Base-by-base conservation (phyloP, 805 yeast genomes). In the Candida maris region DNA sequence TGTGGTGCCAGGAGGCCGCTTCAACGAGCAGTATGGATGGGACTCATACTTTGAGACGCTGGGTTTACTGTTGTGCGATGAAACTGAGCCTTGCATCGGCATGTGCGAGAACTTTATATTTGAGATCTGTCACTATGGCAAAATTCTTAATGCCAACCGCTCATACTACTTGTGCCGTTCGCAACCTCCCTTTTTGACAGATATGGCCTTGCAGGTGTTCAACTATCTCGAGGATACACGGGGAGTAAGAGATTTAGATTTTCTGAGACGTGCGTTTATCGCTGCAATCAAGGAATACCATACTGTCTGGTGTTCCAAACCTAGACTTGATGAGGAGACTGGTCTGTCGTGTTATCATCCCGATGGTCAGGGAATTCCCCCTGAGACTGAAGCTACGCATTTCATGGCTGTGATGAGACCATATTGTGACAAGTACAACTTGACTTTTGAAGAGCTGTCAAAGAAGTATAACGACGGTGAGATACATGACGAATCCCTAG, bases 21-120 rank as follows among this genome's bases (percentile, higher is more conserved):
- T 91, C 63, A 93, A 93, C 64, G 98, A 91, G 63, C 73, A 88
- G 40, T 91, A 93, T 54, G 98, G 97, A 12, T 91, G 98, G 98
- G 98, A 91, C 59, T 87, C 96, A 2, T 91, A 93, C 56, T 85
- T 93, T 82, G 88, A 82, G 56, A 76, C 93, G 0, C 61, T 88
- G 17, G 98, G 97, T 1, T 68, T 93, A 27, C 58, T 93, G 18
- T 71, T 75, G 19, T 83, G 84, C 52, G 75, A 72, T 27, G 70
- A 77, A 34, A 60, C 78, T 15, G 84, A 80, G 27, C 69, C 89
- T 22, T 91, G 96, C 6, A 70, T 80, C 48, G 95, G 95, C 0
- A 86, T 91, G 91, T 85, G 89, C 9, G 89, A 83, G 56, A 89
- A 91, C 61, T 89, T 88, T 57, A 81, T 87, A 37, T 93, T 81